phyloP scores from a whole-genome alignment of 306 rosid species.

The Ceratonia siliqua region DNA sequence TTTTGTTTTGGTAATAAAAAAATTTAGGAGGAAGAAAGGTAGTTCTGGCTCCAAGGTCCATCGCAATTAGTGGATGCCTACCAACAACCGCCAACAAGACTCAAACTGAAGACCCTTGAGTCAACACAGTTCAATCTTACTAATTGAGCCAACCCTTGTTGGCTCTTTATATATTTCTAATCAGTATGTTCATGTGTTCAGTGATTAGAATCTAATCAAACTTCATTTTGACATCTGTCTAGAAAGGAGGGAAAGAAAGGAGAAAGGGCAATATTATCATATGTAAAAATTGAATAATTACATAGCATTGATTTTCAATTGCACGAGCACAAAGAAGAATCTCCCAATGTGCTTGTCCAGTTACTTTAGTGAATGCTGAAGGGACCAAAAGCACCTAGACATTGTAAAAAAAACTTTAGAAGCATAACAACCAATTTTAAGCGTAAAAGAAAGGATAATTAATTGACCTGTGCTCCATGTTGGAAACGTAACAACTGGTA shows the following conservation, averaged over 20 bases:
- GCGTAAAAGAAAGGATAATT: slow-evolving; percentile 24
- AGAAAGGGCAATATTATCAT: neutral
- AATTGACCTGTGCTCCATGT: slow-evolving; percentile 71
- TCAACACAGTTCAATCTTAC: no score
- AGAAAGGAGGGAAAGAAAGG: slow-evolving; percentile 5
- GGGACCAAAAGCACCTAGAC: slow-evolving; percentile 82
- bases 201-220: neutral
- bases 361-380: slow-evolving; percentile 81
- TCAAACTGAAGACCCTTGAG: no score
- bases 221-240: neutral
- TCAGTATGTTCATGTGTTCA: neutral
- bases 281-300: slow-evolving; percentile 44
- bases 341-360: slow-evolving; percentile 99
- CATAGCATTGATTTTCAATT: slow-evolving; percentile 92
- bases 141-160: no score
- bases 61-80: no score
- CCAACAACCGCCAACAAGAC: no score
- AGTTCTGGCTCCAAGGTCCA: no score
- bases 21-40: no score
- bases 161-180: no score
- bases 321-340: slow-evolving; percentile 96
- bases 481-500: slow-evolving; percentile 81
- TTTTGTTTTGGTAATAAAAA: no score
- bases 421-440: slow-evolving; percentile 24
- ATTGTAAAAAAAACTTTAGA: slow-evolving; percentile 32